phyloP scores from a whole-genome alignment of 176 grass and related monocot species.

The Carex myosuroides region DNA sequence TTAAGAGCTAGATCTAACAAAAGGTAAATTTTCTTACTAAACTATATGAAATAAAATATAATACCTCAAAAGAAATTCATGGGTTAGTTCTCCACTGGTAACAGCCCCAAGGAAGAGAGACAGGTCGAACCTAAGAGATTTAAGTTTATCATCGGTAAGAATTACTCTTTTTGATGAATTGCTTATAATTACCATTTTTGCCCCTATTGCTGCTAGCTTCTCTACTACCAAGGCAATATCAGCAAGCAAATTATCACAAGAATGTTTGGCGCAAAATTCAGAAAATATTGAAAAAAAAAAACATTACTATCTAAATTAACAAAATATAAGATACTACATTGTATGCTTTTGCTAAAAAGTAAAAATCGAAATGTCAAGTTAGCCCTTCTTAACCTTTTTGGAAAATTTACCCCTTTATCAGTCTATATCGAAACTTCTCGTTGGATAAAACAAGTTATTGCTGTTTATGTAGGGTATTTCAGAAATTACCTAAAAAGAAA shows the following conservation, averaged over 20 bases:
- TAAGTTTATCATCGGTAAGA: conserved; percentile 66
- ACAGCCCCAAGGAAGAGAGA: conserved; percentile 59
- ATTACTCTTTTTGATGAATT: conserved; percentile 77
- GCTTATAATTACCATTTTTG: conserved; percentile 88
- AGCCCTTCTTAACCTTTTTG: neutral
- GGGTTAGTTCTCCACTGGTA: too few species aligned
- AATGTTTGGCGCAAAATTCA: neutral
- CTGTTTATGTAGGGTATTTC: too few species aligned
- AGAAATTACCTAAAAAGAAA: neutral
- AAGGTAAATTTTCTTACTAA: too few species aligned
- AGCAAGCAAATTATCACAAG: neutral
- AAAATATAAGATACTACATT: neutral
- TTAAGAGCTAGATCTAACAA: too few species aligned
- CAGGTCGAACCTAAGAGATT: conserved; percentile 54
- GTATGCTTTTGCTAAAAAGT: neutral
- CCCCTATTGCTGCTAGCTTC: conserved; percentile 62
- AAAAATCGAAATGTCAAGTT: neutral
- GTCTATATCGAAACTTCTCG: too few species aligned
- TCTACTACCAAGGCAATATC: conserved; percentile 45
- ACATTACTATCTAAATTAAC: neutral
- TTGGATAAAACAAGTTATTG: too few species aligned
- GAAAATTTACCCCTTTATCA: too few species aligned
- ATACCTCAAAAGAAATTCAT: too few species aligned
- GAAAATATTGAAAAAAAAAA: neutral
- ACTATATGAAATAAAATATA: too few species aligned